Conservation (phyloP, 2,329 filamentous ascomycete species). For the Fusarium globosum region DNA sequence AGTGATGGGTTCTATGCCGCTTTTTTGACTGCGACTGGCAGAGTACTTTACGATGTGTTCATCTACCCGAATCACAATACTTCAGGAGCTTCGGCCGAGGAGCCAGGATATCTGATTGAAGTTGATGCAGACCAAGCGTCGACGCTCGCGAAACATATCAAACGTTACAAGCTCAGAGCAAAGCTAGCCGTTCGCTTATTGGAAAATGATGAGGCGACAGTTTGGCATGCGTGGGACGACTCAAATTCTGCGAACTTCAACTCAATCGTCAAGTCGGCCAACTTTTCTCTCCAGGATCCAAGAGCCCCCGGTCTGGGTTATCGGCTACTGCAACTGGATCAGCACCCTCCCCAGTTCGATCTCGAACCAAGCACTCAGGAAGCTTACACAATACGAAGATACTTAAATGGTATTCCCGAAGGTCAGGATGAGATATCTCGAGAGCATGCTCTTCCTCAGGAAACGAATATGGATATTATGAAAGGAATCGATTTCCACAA, state of each 20-base stretch:
- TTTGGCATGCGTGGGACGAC: constrained; percentile 82
- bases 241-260: constrained; percentile 41
- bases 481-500: constrained; percentile 91
- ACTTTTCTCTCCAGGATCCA: constrained; percentile 60
- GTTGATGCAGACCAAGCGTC: constrained; percentile 77
- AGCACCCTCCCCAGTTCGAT: constrained; percentile 52
- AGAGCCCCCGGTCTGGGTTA: constrained; percentile 67
- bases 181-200: constrained; percentile 78
- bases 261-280: constrained; percentile 31
- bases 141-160: constrained; percentile 76
- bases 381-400: constrained; percentile 80
- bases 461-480: constrained; percentile 89
- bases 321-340: constrained; percentile 55
- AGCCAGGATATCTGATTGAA: constrained; percentile 74
- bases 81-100: constrained; percentile 40
- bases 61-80: constrained; percentile 73
- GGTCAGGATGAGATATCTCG: constrained; percentile 81
- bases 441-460: constrained; percentile 81
- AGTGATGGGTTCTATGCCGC: constrained; percentile 77
- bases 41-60: constrained; percentile 90
- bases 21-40: constrained; percentile 87
- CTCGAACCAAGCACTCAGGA: constrained; percentile 62
- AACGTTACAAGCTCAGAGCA: constrained; percentile 85
- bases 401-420: constrained; percentile 84
- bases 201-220: constrained; percentile 70